phyloP scores from a whole-genome alignment of 257 asterid genomes.

The Salvia splendens region DNA sequence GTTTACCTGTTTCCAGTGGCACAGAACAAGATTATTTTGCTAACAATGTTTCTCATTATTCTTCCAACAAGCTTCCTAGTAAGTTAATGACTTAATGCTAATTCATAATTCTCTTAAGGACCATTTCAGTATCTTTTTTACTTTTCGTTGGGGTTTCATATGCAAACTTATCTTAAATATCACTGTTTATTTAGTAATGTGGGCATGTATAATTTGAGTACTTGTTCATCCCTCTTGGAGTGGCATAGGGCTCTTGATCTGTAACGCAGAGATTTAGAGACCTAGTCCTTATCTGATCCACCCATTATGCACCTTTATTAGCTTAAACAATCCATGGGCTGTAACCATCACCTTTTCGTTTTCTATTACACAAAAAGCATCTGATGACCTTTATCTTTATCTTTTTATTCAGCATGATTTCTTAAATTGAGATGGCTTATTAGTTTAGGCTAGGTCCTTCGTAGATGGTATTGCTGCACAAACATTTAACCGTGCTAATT shows the following conservation, averaged over 20 bases:
- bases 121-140: not conserved
- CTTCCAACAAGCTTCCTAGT: conserved; percentile 70
- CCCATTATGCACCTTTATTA: not conserved
- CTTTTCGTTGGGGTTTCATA: conserved; percentile 7
- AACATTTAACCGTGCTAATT: not conserved
- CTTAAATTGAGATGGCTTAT: not conserved
- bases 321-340: not conserved
- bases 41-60: conserved; percentile 45
- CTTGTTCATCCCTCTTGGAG: conserved; percentile 5
- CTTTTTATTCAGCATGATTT: not conserved
- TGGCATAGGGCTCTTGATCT: not conserved
- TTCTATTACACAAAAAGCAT: not conserved
- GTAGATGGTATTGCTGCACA: not conserved
- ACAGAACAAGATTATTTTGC: conserved; percentile 54
- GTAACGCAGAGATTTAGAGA: not conserved
- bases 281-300: not conserved
- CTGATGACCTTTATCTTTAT: not conserved
- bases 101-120: not conserved
- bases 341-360: not conserved
- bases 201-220: not conserved
- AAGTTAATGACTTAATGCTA: conserved; percentile 37
- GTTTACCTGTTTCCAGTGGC: conserved; percentile 50
- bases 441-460: not conserved
- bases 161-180: conserved; percentile 21
- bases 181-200: not conserved